Base-by-base conservation (phyloP, 768 basidiomycete species). In the Pilatotrama ljubarskyi region DNA sequence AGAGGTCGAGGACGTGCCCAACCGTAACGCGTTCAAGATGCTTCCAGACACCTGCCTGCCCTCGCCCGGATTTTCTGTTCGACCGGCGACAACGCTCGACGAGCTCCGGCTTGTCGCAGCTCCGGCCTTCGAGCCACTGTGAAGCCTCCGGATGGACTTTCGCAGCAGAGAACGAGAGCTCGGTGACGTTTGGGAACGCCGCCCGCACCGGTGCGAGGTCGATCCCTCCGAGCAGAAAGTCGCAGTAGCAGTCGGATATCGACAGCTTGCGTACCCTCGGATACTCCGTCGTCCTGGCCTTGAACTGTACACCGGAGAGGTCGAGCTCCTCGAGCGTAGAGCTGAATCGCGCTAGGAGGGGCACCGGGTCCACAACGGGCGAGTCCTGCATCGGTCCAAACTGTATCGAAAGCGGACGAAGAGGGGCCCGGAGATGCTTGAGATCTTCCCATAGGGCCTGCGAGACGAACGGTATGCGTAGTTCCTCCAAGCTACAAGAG, bases 1-100 rank as follows among this genome's bases (percentile, higher is more conserved):
- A 59, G n/a, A 59, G 24, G 44, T 59, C 58, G 18, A 49, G 18
- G 51, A 59, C 38, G 20, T 48, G 51, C 17, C 51, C 51, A n/a
- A 26, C 58, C 5, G 32, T n/a, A 15, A 59, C 37, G 29, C 44
- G 51, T 10, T n/a, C 18, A n/a, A 53, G 37, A 6, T 22, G 1
- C 32, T 14, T 9, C 58, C 58, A 59, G 25, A 15, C 29, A 17
- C 10, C n/a, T 11, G 4, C n/a, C 22, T 24, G 7, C 8, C 20
- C 41, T 7, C 25, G 38, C 17, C 38, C 36, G 38, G n/a, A n/a
- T n/a, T 58, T 38, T 25, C 48, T 40, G 58, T 59, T 59, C 17
- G 50, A n/a, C 11, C 25, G 25, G 17, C 43, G 58, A 20, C 51
- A 53, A 4, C 43, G 44, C 51, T 59, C 51, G 18, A 59, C 49